Evolutionary conservation across 2,329 filamentous ascomycete species (phyloP), one percentile per base, ranked within the genome.

Genomic region (Fusarium longipes): DNA sequence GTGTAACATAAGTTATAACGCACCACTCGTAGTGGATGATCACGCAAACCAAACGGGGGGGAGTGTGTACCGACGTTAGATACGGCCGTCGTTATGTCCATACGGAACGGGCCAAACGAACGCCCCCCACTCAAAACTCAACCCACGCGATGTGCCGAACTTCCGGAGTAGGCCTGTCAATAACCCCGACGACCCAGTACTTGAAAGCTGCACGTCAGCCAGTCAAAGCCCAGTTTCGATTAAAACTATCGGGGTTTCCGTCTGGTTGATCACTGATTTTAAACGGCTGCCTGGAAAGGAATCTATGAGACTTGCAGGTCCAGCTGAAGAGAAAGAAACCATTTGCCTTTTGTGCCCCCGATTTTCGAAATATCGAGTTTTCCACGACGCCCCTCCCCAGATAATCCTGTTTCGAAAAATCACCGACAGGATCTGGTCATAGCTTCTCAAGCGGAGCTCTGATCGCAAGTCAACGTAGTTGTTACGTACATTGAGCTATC

Each of bases 141-240:
- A 56, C 52, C 48, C 55, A 68, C 70, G 65, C 70, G 68, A 72
- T 57, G 70, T 73, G 71, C 71, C 71, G 71, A 64, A 73, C 58
- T 62, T 69, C 70, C 71, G 71, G 57, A 49, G 29, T 44, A 61
- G 44, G 44, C 63, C 61, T 59, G 45, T 67, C 49, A 70, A 22
- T 47, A 58, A 57, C 58, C 45, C 65, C 65, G 70, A 69, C 65
- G 54, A 58, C 67, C 54, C 67, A 71, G 57, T 8, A 65, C 43
- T 56, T n/a, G n/a, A 36, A 25, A 53, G 33, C 45, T 67, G 65
- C 56, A 58, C 40, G 48, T 65, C 51, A 59, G 53, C 59, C 52
- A 53, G 47, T 60, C n/a, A 57, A 43, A 55, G 45, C 38, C 32
- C 29, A 27, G 22, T 50, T 51, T 66, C 20, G 22, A 57, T 70